A percentile compares a stretch with the other conserved stretches of the same genome.
Conservation (phyloP, 2,329 filamentous ascomycete species). For the Botrytis squamosa region DNA sequence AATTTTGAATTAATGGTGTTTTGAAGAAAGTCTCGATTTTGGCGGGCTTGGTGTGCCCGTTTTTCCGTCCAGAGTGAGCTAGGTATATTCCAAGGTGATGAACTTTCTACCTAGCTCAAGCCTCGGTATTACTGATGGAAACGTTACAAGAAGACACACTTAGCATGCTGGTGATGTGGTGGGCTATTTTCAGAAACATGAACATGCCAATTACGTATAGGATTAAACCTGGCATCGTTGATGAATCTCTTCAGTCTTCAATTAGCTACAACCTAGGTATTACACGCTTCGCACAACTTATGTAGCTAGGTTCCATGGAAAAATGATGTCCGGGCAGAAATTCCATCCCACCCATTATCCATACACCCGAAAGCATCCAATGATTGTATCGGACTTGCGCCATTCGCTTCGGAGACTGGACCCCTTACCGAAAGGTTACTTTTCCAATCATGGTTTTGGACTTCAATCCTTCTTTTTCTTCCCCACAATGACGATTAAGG, state of each 20-base stretch:
- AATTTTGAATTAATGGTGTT: no score
- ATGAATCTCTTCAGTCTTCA: background rate
- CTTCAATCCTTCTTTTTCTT: background rate
- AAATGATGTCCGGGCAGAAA: background rate
- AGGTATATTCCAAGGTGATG: background rate
- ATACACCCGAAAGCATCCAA: background rate
- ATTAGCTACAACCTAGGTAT: background rate
- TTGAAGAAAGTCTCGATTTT: no score
- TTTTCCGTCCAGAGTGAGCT: no score
- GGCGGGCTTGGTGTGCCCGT: no score
- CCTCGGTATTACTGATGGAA: background rate
- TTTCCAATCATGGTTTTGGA: background rate
- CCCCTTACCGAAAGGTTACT: conserved; percentile 1
- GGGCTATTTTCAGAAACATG: background rate
- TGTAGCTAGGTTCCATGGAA: background rate
- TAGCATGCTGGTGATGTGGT: background rate
- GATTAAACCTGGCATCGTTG: background rate
- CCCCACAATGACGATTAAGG: conserved; percentile 16
- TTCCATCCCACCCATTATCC: background rate
- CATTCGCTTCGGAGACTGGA: background rate
- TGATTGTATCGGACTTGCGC: background rate
- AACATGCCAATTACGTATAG: background rate
- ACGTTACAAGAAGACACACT: background rate
- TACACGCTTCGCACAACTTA: background rate
- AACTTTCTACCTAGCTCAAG: background rate